These are phyloP conservation scores for Didymella pinodella DNA, from an alignment of 2,329 filamentous ascomycete species.

Conservation along the genomic window DNA sequence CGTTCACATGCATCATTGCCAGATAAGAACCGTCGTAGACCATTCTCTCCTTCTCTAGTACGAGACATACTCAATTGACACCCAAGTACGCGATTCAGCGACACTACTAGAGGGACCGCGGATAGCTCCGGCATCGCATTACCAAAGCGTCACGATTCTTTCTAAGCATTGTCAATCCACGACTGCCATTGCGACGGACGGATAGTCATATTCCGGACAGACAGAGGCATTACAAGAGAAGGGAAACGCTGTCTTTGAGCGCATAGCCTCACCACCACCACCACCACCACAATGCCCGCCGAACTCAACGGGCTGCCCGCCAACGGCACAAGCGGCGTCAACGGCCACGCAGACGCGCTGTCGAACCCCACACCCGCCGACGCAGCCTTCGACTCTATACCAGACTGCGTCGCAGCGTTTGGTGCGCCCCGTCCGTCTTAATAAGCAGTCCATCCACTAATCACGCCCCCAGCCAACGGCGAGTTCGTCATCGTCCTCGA, in stretches of 20 bases:
- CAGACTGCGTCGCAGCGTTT: conserved; percentile 56
- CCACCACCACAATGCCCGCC: conserved; percentile 33
- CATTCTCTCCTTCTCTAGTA: not conserved
- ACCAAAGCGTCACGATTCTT: conserved; percentile 31
- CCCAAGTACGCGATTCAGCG: not conserved
- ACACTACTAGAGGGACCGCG: not conserved
- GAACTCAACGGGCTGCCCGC: conserved; percentile 27
- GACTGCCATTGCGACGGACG: conserved; percentile 4
- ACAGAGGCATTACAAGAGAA: not conserved
- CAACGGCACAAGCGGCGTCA: conserved; percentile 30
- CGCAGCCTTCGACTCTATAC: conserved; percentile 57
- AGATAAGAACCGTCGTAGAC: not conserved
- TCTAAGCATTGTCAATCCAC: conserved; percentile 32
- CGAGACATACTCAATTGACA: not conserved
- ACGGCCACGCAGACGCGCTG: conserved; percentile 24
- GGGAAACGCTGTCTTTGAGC: not conserved
- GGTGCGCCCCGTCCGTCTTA: conserved; percentile 36
- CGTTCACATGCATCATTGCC: conserved; percentile 9
- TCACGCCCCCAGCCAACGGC: conserved; percentile 58
- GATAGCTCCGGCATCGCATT: conserved; percentile 35
- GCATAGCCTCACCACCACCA: not conserved
- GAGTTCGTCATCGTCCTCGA: conserved; percentile 97
- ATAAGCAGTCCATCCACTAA: not conserved
- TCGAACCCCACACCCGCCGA: conserved; percentile 42
- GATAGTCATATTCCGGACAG: conserved; percentile 7